phyloP scores from a whole-genome alignment of 257 asterid genomes.

The Galeopsis tetrahit region DNA sequence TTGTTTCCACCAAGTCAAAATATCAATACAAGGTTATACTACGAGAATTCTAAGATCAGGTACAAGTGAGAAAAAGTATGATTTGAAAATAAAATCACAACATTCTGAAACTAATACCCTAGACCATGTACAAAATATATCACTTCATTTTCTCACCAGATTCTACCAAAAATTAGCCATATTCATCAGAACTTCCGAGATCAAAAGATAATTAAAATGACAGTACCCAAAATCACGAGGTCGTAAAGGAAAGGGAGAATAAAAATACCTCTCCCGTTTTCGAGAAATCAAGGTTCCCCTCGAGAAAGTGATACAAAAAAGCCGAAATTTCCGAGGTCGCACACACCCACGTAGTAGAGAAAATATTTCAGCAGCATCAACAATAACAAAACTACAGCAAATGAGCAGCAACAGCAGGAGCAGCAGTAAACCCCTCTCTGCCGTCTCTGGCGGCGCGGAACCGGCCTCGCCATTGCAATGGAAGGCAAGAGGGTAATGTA shows the following conservation, averaged over 20 bases:
- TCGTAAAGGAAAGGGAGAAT: neutral
- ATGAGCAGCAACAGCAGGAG: neutral
- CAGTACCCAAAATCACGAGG: neutral
- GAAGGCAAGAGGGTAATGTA: neutral
- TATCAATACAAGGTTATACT: neutral
- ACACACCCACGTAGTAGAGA: neutral
- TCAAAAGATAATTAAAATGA: neutral
- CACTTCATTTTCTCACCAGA: neutral
- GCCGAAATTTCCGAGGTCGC: neutral
- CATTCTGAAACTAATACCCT: neutral
- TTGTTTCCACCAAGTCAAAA: neutral
- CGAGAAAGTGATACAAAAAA: neutral
- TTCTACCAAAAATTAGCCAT: neutral
- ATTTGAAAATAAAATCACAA: neutral
- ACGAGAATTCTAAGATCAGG: neutral
- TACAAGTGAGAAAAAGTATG: neutral
- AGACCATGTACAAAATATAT: neutral
- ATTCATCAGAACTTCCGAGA: neutral
- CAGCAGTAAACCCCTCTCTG: constrained; percentile 32
- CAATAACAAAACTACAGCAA: neutral
- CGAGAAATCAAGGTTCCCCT: neutral
- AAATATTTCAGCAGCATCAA: constrained; percentile 7
- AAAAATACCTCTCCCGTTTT: neutral
- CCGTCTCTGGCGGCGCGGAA: constrained; percentile 22
- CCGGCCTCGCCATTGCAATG: constrained; percentile 15